Conservation (phyloP, 2,329 filamentous ascomycete genomes). For the Pseudophaeomoniella oleicola region DNA sequence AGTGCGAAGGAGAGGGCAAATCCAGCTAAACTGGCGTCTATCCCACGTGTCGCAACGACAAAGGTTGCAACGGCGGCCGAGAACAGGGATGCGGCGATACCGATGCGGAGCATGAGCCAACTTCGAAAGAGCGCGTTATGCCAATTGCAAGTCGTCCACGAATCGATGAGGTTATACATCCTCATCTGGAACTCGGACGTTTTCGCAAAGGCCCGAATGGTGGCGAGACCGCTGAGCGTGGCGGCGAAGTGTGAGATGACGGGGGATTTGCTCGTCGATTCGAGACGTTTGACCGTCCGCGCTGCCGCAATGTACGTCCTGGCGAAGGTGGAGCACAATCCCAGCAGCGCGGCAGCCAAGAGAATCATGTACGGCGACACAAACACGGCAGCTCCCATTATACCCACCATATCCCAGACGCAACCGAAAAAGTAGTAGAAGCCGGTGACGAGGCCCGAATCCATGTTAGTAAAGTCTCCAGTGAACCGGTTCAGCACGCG, state of each 20-base stretch:
- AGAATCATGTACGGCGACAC: slow-evolving; percentile 54
- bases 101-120: slow-evolving; percentile 64
- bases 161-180: slow-evolving; percentile 58
- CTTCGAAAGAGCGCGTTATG: slow-evolving; percentile 59
- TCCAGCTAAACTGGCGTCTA: slow-evolving; percentile 57
- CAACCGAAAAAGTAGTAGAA: slow-evolving; percentile 46
- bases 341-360: slow-evolving; percentile 43
- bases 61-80: slow-evolving; percentile 49
- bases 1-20: slow-evolving; percentile 63
- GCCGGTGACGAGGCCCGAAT: slow-evolving; percentile 51
- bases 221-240: slow-evolving; percentile 55
- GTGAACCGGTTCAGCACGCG: slow-evolving; percentile 67
- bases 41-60: slow-evolving; percentile 45
- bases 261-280: slow-evolving; percentile 62
- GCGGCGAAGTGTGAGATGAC: slow-evolving; percentile 69
- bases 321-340: slow-evolving; percentile 43
- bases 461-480: slow-evolving; percentile 60
- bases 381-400: slow-evolving; percentile 51
- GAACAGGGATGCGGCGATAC: slow-evolving; percentile 54
- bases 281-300: slow-evolving; percentile 60
- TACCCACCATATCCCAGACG: slow-evolving; percentile 47
- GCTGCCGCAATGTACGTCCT: slow-evolving; percentile 53
- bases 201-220: slow-evolving; percentile 64
- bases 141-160: slow-evolving; percentile 50
- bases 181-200: slow-evolving; percentile 48